Evolutionary conservation across 768 basidiomycete genomes (phyloP), one percentile per base, ranked within the genome.

Genomic region (Lentinula lateritia): DNA sequence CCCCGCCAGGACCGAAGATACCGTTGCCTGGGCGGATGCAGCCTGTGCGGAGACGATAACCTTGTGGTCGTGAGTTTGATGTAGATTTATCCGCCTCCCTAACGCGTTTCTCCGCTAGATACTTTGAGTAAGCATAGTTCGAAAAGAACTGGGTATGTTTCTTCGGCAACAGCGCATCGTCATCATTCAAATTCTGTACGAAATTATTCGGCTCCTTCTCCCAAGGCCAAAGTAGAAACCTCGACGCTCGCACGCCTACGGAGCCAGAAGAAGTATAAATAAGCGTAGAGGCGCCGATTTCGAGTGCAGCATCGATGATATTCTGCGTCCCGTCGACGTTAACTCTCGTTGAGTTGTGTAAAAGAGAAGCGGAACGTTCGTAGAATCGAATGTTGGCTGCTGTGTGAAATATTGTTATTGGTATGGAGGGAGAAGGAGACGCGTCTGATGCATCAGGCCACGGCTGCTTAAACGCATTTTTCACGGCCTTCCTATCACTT

Each of bases 11-110:
- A 1, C 90, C 90, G 70, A 83, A 92, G 3, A 90, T 73, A 0
- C 87, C 89, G 62, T 91, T 91, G 0, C 90, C 89, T 2, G 90
- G 90, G n/a, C 90, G 83, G 46, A 92, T 76, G 63, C 83, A 87
- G 0, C 90, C 89, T 7, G 89, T 92, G 55, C 87, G 80, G 50
- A 92, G 69, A 12, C 75, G 66, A 28, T 18, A 13, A 13, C 5
- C 6, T 34, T 5, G 52, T 8, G 6, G 23, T n/a, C 16, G 4
- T 48, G 46, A 20, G 8, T 16, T 48, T 2, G 74, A 73, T 6
- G 62, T 62, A 18, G 73, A 65, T 18, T 68, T 70, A 64, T 79
- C 79, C 5, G 74, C 68, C 16, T 67, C 65, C 58, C 80, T 73
- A 12, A 85, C 81, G 10, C 71, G 67, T 39, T 64, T 64, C 68